phyloP scores from a whole-genome alignment of 371 early-diverging fungal species.

The Mucor circinelloides region DNA sequence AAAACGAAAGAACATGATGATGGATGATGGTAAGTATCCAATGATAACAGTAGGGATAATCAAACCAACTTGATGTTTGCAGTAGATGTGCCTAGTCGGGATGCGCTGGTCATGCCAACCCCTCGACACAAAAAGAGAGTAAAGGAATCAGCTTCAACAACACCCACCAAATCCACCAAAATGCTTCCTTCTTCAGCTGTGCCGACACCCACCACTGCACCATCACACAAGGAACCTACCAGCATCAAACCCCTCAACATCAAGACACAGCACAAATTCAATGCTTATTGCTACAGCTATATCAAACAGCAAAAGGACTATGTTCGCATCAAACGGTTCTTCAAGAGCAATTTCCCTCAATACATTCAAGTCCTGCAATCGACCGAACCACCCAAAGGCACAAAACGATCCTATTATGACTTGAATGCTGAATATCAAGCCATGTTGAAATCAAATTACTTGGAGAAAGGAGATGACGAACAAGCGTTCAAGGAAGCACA shows the following conservation, averaged over 20 bases:
- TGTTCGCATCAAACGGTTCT: background rate
- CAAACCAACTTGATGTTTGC: background rate
- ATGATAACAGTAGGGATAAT: background rate
- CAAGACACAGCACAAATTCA: slow-evolving; percentile 2
- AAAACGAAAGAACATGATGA: background rate
- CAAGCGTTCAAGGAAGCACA: slow-evolving; percentile 1
- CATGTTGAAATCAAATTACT: slow-evolving; percentile 2
- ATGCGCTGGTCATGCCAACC: background rate
- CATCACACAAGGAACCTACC: background rate
- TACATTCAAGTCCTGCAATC: slow-evolving; percentile 7
- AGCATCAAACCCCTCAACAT: slow-evolving; percentile 1
- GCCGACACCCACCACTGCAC: background rate
- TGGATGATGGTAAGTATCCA: background rate
- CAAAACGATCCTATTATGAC: slow-evolving; percentile 16
- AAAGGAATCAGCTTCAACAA: background rate
- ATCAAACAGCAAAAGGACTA: slow-evolving; percentile 1
- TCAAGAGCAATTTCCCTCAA: slow-evolving; percentile 7
- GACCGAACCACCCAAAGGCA: slow-evolving; percentile 10
- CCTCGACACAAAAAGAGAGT: background rate
- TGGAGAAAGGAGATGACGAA: background rate
- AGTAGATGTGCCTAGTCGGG: background rate
- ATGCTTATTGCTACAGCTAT: slow-evolving; percentile 5
- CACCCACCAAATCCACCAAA: background rate
- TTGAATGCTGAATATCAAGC: slow-evolving; percentile 12
- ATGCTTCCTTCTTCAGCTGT: background rate